Base-by-base conservation (phyloP, 164 flowering plant genomes). In the Akebia trifoliata region DNA sequence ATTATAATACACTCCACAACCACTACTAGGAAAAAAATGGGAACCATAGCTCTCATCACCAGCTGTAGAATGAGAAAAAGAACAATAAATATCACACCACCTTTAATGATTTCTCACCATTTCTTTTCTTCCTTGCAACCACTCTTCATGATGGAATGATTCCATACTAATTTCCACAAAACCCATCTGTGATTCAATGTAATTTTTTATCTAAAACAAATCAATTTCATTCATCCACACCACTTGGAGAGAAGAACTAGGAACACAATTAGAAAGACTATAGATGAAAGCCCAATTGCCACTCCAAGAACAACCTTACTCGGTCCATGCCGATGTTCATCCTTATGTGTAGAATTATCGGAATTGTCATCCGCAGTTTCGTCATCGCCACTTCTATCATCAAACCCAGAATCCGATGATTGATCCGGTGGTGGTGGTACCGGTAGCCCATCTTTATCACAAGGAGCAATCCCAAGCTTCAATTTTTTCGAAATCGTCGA, bases 281-380 rank as follows among this genome's bases (percentile, higher is more conserved):
- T 76, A 4, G 92, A 81, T 6, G 97, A 80, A 52, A 93, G 80
- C 56, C 73, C 97, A 83, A 93, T 87, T 28, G 95, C 94, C 42
- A 87, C 81, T 17, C 91, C 98, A 73, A 93, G 90, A 63, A 93
- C 95, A 56, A 87, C 68, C 83, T 85, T 90, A 64, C 64, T 89
- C 14, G 97, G 95, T 8, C 97, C 98, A 54, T 77, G 85, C 10
- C 68, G 78, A 46, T 65, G 67, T 15, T 59, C 62, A 44, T 69
- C 56, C 40, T 72, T 71, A 30, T 56, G 52, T 42, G 48, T 21
- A 28, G 51, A 0, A 31, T 48, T 36, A 17, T 50, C 61, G 0
- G 59, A 39, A 29, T 55, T 69, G 25, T 67, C 68, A 30, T 56
- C 76, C 18, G 47, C 59, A 22, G 56, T 69, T 7, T 50, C 60